A percentile compares a stretch with the other conserved stretches of the same genome.
Conservation (phyloP, 257 asterid genomes). For the Orobanche coerulescens region DNA sequence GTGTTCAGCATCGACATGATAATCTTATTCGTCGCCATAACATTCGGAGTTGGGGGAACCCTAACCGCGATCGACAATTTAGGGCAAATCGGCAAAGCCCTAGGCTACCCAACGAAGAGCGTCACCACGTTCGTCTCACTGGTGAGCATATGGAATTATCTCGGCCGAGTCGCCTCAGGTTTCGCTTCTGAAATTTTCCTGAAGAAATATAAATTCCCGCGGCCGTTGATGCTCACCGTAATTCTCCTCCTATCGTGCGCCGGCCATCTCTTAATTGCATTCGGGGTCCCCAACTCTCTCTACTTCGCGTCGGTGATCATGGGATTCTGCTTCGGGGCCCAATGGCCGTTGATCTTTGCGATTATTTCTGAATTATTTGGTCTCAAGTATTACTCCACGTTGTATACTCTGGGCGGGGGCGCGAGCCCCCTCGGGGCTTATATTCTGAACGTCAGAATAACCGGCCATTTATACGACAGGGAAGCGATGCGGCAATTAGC, state of each 20-base stretch:
- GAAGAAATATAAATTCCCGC: conserved; percentile 41
- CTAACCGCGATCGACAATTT: conserved; percentile 50
- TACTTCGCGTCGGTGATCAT: conserved; percentile 39
- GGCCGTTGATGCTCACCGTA: conserved; percentile 40
- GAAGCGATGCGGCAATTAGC: conserved; percentile 43
- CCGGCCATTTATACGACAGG: conserved; percentile 37
- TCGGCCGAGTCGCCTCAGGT: conserved; percentile 43
- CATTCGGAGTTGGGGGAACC: conserved; percentile 44
- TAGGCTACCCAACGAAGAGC: conserved; percentile 42
- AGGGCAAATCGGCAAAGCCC: conserved; percentile 39
- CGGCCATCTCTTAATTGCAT: conserved; percentile 51
- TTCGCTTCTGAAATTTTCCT: conserved; percentile 40
- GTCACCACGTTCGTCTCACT: conserved; percentile 44
- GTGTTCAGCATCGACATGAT: conserved; percentile 54
- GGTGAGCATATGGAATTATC: conserved; percentile 56
- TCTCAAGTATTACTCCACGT: conserved; percentile 45
- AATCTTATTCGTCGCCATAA: conserved; percentile 32
- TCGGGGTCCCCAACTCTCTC: conserved; percentile 37
- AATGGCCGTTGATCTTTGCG: conserved; percentile 48
- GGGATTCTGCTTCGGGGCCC: conserved; percentile 57
- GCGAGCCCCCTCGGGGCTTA: conserved; percentile 60
- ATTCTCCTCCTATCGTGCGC: conserved; percentile 35
- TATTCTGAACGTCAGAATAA: conserved; percentile 35
- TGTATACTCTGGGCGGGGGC: conserved; percentile 40
- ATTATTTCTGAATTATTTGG: conserved; percentile 53